Conservation (phyloP, 2,329 filamentous ascomycete species). For the Apiospora saccharicola region DNA sequence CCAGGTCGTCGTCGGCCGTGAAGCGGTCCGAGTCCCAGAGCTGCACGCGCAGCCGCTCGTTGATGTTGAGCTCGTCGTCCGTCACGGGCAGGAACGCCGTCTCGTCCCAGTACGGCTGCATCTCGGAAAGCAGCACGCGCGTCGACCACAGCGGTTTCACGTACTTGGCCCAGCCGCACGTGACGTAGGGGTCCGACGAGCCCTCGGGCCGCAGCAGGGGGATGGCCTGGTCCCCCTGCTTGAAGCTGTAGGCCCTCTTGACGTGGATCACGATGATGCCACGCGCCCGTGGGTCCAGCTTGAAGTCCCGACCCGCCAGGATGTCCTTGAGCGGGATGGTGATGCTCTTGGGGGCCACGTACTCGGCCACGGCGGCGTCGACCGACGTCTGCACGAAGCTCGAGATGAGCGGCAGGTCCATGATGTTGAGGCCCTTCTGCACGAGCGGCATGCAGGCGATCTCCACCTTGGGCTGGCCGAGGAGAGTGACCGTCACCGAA, state of each 20-base stretch:
- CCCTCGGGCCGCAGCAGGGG: constrained; percentile 22
- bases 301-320: constrained; percentile 18
- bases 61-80: constrained; percentile 23
- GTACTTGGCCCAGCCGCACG: constrained; percentile 25
- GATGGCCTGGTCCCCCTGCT: constrained; percentile 23
- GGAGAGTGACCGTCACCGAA: constrained; percentile 14
- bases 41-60: constrained; percentile 23
- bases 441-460: constrained; percentile 24
- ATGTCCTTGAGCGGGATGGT: constrained; percentile 17
- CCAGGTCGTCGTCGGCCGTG: constrained; percentile 24
- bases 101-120: constrained; percentile 23
- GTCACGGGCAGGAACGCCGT: constrained; percentile 20
- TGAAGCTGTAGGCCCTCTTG: constrained; percentile 18
- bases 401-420: constrained; percentile 23
- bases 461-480: constrained; percentile 23
- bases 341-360: constrained; percentile 24
- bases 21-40: constrained; percentile 24
- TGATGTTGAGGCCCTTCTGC: constrained; percentile 23
- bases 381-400: constrained; percentile 24
- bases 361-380: constrained; percentile 25
- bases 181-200: constrained; percentile 18
- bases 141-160: constrained; percentile 23
- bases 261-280: constrained; percentile 21
- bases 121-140: constrained; percentile 19
- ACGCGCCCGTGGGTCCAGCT: constrained; percentile 18